Base-by-base conservation (phyloP, 2,329 filamentous ascomycete genomes). In the Aotearoamyces nothofagi region DNA sequence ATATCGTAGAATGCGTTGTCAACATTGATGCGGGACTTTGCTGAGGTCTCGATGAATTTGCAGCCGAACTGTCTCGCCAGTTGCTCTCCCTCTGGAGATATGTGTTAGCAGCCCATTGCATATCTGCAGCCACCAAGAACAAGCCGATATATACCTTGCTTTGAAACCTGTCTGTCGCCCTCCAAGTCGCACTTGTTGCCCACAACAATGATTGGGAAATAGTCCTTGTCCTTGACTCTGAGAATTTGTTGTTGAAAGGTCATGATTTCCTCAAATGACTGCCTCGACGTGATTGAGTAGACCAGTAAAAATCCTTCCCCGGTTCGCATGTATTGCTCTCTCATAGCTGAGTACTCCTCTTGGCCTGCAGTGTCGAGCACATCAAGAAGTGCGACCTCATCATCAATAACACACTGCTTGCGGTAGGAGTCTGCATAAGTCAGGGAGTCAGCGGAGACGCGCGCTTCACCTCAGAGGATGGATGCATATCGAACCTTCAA, bases 131-230 rank as follows among this genome's bases (percentile, higher is more conserved):
- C 25, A 17, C 22, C 12, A n/a, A 29, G 29, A 9, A 9, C 13
- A 20, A 20, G 17, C 11, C 14, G 24, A 37, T 31, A 58, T 73
- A 39, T 68, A 93, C 87, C 87, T 72, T 92, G 77, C 61, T 78
- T 77, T 40, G 82, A 79, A 35, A 98, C 90, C 48, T 87, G 80
- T 50, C 90, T 73, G 60, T 98, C 87, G 45, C 66, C 66, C 50
- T 94, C 87, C 54, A 98, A 62, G 82, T 98, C 90, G 61, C 87
- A 94, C 69, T 98, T 98, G 72, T 98, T 98, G 46, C 84, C 90
- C 23, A 96, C 90, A 25, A 98, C 81, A 33, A 96, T 93, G 65
- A 98, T 96, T 45, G 90, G 90, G 65, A 98, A 98, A 57, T 94
- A 93, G 60, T 98, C 90, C 72, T 93, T 96, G 64, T 96, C 90